A percentile compares a stretch with the other conserved stretches of the same genome.
These are phyloP conservation scores for Cladobotryum mycophilum DNA, from an alignment of 2,329 filamentous ascomycete genomes.

Conservation along the genomic window DNA sequence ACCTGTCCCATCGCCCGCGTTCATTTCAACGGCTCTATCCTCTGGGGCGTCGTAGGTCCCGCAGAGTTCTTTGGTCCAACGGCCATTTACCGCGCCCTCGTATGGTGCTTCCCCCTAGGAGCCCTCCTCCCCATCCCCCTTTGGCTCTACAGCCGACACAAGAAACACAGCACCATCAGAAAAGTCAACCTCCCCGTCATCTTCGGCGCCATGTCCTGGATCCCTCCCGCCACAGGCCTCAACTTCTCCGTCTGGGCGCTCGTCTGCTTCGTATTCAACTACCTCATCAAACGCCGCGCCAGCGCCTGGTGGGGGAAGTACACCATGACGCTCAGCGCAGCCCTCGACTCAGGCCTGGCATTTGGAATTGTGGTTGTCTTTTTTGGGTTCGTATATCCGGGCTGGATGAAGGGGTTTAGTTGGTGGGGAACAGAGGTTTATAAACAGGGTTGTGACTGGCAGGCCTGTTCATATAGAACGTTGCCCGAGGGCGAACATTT, in stretches of 20 bases:
- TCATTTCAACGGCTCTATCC: constrained; percentile 83
- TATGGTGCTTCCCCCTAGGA: constrained; percentile 78
- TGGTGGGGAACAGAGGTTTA: constrained; percentile 91
- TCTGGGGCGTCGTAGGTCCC: constrained; percentile 85
- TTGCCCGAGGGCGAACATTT: constrained; percentile 60
- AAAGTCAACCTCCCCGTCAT: constrained; percentile 79
- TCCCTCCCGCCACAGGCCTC: constrained; percentile 77
- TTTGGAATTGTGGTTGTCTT: constrained; percentile 80
- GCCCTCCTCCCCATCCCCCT: constrained; percentile 67
- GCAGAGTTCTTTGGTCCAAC: constrained; percentile 71
- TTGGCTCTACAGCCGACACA: constrained; percentile 62
- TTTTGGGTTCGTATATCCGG: constrained; percentile 79
- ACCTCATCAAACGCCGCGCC: constrained; percentile 61
- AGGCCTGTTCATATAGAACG: constrained; percentile 64
- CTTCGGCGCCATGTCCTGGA: constrained; percentile 78
- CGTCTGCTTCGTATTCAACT: constrained; percentile 81
- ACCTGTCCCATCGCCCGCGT: constrained; percentile 82
- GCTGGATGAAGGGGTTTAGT: constrained; percentile 62
- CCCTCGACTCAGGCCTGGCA: constrained; percentile 74
- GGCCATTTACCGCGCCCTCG: constrained; percentile 67
- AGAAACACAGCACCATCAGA: constrained; percentile 56
- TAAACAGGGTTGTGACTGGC: constrained; percentile 79
- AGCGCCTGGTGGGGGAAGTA: constrained; percentile 85
- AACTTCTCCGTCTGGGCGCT: constrained; percentile 86
- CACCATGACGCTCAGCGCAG: constrained; percentile 81